These are phyloP conservation scores for Rehmannia glutinosa DNA, from an alignment of 257 asterid genomes.

Conservation along the genomic window DNA sequence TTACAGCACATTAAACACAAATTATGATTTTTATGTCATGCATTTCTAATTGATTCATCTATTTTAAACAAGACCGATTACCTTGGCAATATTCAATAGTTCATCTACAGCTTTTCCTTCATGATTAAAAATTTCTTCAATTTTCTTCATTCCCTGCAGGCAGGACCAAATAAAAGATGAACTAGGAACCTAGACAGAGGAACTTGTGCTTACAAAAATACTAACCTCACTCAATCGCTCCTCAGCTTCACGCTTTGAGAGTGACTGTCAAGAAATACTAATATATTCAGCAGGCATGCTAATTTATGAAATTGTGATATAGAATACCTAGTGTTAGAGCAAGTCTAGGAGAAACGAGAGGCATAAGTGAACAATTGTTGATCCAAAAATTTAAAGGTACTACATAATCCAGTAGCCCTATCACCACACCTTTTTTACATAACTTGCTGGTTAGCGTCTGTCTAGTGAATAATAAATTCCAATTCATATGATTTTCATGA, in stretches of 20 bases:
- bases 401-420: neutral
- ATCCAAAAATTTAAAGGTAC: conserved; percentile 9
- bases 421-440: neutral
- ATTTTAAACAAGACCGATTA: conserved; percentile 23
- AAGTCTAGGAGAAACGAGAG: too few species aligned
- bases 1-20: neutral
- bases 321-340: neutral
- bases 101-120: conserved; percentile 85
- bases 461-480: neutral
- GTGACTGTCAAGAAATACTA: conserved; percentile 72
- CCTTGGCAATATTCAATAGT: conserved; percentile 85
- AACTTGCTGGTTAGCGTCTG: neutral
- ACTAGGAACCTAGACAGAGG: conserved; percentile 15
- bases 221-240: conserved; percentile 84
- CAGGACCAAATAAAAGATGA: conserved; percentile 20
- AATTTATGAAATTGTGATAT: conserved; percentile 2
- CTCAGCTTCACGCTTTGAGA: conserved; percentile 92
- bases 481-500: neutral
- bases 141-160: conserved; percentile 77
- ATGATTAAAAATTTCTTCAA: conserved; percentile 63
- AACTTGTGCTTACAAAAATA: conserved; percentile 7
- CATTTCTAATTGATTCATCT: conserved; percentile 1
- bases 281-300: conserved; percentile 15
- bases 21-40: conserved; percentile 8
- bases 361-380: too few species aligned